Base-by-base conservation (phyloP, 1,284 basidiomycete genomes). In the Meira miltonrushii region DNA sequence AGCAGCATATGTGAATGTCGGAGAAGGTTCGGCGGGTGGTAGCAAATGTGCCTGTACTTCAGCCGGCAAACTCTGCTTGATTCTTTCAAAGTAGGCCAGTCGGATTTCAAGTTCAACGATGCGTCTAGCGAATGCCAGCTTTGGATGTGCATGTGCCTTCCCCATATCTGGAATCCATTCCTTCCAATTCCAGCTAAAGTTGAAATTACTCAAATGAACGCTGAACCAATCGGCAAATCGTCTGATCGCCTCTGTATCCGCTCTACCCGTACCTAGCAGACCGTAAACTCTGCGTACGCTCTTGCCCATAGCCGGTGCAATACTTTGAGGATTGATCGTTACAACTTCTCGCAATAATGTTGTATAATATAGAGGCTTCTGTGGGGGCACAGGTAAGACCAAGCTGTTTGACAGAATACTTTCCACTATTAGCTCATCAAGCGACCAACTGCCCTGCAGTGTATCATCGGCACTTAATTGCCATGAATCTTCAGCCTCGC, bases 151-250 rank as follows among this genome's bases (percentile, higher is more conserved):
- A n/a, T 59, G 72, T 1, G 86, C 82, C 12, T 94, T 79, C 2
- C 82, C 78, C 12, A 95, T 81, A 78, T 96, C 93, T 1, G 88
- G 86, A n/a, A 92, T 81, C 94, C 95, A 99, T 83, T 98, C 95
- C 73, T 92, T 92, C 95, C 95, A 99, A n/a, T 93, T 92, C 95
- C 95, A 99, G 70, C 88, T 86, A 81, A 97, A 98, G 19, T 88
- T 88, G 79, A 98, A 99, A 81, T 98, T 99, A 70, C 89, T 92
- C 84, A 98, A 88, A 72, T 99, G 95, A 1, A 90, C 84, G 5
- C 90, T 85, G 72, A 97, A 96, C 95, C 95, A 98, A 67, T 95
- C 92, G 0, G 89, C 85, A 60, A 92, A 88, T 19, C 91, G 83
- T 57, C 86, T 83, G 0, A 88, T 82, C 48, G 90, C 81, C 69